Percentiles rank a stretch among this genome's conserved stretches.
Conservation (phyloP, 352 stramenopile species). For the Peronosclerospora sorghi region DNA sequence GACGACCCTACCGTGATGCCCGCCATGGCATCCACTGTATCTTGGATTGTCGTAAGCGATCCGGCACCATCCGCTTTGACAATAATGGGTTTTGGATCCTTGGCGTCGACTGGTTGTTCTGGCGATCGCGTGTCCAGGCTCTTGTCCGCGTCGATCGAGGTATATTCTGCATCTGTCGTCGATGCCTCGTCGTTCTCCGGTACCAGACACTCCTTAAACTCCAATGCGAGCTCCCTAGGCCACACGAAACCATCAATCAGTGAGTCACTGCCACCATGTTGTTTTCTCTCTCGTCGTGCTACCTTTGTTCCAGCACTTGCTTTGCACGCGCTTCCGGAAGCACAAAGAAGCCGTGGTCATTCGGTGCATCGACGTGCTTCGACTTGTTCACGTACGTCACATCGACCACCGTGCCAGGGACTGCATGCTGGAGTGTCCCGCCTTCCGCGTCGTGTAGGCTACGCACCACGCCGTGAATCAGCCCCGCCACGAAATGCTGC, state of each 20-base stretch:
- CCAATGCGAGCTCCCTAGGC: constrained; percentile 53
- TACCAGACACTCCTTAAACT: constrained; percentile 53
- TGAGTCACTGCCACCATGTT: not conserved
- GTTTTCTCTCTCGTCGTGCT: not conserved
- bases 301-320: constrained; percentile 70
- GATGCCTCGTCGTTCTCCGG: constrained; percentile 19
- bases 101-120: too few species aligned
- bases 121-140: constrained; percentile 13
- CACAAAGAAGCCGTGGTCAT: constrained; percentile 74
- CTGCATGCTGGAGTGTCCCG: constrained; percentile 31
- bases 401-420: constrained; percentile 65
- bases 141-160: not conserved
- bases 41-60: constrained; percentile 74
- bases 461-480: constrained; percentile 75
- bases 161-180: constrained; percentile 12
- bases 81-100: constrained; percentile 55
- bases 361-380: constrained; percentile 72
- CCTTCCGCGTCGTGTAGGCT: constrained; percentile 48
- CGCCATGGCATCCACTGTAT: constrained; percentile 66
- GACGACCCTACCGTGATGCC: constrained; percentile 34
- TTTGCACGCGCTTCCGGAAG: constrained; percentile 45
- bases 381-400: constrained; percentile 76
- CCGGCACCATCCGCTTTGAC: constrained; percentile 69
- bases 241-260: not conserved
- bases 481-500: constrained; percentile 75